These are phyloP conservation scores for Aureoboletus auriporus DNA, from an alignment of 768 basidiomycete species.

Conservation along the genomic window DNA sequence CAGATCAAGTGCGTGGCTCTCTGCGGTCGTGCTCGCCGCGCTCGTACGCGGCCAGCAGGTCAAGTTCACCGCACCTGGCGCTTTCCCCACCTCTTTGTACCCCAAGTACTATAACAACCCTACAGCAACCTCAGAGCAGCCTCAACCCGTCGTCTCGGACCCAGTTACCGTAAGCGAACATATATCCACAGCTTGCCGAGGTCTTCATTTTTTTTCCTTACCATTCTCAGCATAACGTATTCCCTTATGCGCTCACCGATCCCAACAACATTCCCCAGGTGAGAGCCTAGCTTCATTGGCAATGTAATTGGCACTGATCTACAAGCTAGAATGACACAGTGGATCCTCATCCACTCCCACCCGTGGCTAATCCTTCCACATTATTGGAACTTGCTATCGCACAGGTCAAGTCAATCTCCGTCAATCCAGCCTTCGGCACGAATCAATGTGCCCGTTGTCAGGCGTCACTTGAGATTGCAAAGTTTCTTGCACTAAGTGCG, in stretches of 20 bases:
- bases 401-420: slow-evolving; percentile 54
- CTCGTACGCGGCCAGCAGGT: slow-evolving; percentile 13
- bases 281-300: background rate
- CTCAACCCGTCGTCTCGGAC: slow-evolving; percentile 75
- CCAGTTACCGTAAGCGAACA: slow-evolving; percentile 49
- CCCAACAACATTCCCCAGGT: slow-evolving; percentile 56
- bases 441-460: slow-evolving; percentile 58
- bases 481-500: slow-evolving; percentile 62
- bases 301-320: background rate
- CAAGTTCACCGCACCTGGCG: slow-evolving; percentile 52
- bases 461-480: slow-evolving; percentile 56
- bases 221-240: slow-evolving; percentile 47
- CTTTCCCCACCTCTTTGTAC: slow-evolving; percentile 64
- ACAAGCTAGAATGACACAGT: slow-evolving; percentile 44
- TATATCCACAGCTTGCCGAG: no score
- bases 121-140: slow-evolving; percentile 66
- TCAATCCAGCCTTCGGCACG: slow-evolving; percentile 49
- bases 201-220: background rate
- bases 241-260: slow-evolving; percentile 59
- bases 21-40: slow-evolving; percentile 5
- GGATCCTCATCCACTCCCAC: slow-evolving; percentile 67
- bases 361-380: slow-evolving; percentile 41
- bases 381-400: slow-evolving; percentile 50
- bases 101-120: slow-evolving; percentile 68
- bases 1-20: slow-evolving; percentile 1